phyloP scores from a whole-genome alignment of 1,284 basidiomycete genomes.

The Lignosus rhinocerotis region DNA sequence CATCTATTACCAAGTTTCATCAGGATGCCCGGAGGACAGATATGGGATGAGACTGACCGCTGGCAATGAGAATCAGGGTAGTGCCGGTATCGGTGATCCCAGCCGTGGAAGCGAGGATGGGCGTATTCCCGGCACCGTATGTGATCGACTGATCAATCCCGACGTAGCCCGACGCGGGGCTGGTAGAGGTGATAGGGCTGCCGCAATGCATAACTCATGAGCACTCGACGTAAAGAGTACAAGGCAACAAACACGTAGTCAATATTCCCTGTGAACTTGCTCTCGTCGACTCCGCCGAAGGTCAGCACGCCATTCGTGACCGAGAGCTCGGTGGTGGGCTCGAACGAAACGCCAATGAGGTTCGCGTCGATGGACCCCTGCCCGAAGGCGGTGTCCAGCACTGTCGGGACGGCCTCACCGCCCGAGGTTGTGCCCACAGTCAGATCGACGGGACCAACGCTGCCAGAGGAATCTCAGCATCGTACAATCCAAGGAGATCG shows the following conservation, averaged over 20 bases:
- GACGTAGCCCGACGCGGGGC: conserved; percentile 55
- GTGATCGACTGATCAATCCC: conserved; percentile 60
- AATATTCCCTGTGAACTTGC: conserved; percentile 48
- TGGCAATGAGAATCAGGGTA: conserved; percentile 40
- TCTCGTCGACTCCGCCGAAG: conserved; percentile 47
- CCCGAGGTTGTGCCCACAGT: conserved; percentile 31
- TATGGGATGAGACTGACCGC: conserved; percentile 21
- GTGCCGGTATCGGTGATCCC: conserved; percentile 66
- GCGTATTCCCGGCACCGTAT: conserved; percentile 44
- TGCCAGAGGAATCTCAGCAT: not conserved
- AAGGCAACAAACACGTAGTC: conserved; percentile 39
- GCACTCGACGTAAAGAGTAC: no score
- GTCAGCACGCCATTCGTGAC: conserved; percentile 33
- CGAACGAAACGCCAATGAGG: conserved; percentile 53
- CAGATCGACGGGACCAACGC: conserved; percentile 51
- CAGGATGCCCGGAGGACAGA: conserved; percentile 4
- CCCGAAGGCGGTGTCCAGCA: conserved; percentile 48
- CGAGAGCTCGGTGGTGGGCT: conserved; percentile 38
- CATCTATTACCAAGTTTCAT: conserved; percentile 16
- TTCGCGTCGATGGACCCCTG: conserved; percentile 27
- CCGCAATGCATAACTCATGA: not conserved
- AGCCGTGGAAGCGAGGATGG: conserved; percentile 48
- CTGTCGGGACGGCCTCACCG: conserved; percentile 37
- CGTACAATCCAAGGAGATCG: no score
- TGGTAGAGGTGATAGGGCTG: conserved; percentile 48